Evolutionary conservation across 345 rosid genomes (phyloP).

Genomic region (Acer campestre): DNA sequence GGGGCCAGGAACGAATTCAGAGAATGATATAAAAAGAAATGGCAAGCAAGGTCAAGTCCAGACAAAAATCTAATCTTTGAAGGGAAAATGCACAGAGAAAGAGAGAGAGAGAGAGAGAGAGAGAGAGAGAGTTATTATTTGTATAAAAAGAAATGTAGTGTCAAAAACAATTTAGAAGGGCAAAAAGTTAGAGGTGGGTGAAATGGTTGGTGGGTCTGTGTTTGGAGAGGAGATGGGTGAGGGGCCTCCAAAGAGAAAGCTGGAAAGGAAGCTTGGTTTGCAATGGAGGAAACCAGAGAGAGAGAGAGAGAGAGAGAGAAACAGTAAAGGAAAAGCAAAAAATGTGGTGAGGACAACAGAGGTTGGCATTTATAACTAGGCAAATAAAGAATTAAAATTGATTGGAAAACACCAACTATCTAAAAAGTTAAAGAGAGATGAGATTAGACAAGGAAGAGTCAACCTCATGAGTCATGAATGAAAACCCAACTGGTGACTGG

Average conservation of each 20-base stretch:
- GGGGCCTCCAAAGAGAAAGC: constrained; percentile 41
- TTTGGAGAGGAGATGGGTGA: constrained; percentile 17
- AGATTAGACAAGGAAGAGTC: neutral
- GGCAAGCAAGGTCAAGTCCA: constrained; percentile 29
- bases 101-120: neutral
- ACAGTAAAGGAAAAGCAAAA: constrained; percentile 53
- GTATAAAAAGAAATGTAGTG: neutral
- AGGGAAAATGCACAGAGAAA: constrained; percentile 34
- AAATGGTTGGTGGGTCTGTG: constrained; percentile 60
- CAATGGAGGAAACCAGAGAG: constrained; percentile 79
- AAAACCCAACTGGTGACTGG: constrained; percentile 9
- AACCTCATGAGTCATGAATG: constrained; percentile 17
- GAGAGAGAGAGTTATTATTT: neutral
- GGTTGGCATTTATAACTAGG: constrained; percentile 49
- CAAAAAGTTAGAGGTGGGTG: constrained; percentile 28
- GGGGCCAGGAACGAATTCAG: constrained; percentile 31
- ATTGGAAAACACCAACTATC: constrained; percentile 1
- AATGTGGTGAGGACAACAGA: constrained; percentile 10
- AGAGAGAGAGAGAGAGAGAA: no score
- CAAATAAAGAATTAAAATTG: neutral
- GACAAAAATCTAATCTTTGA: constrained; percentile 45
- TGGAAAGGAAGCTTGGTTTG: constrained; percentile 77
- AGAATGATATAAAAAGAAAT: constrained; percentile 27
- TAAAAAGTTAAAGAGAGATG: neutral
- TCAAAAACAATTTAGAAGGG: neutral